These are phyloP conservation scores for Colletotrichum simmondsii DNA, from an alignment of 2,329 filamentous ascomycete genomes.

Conservation along the genomic window DNA sequence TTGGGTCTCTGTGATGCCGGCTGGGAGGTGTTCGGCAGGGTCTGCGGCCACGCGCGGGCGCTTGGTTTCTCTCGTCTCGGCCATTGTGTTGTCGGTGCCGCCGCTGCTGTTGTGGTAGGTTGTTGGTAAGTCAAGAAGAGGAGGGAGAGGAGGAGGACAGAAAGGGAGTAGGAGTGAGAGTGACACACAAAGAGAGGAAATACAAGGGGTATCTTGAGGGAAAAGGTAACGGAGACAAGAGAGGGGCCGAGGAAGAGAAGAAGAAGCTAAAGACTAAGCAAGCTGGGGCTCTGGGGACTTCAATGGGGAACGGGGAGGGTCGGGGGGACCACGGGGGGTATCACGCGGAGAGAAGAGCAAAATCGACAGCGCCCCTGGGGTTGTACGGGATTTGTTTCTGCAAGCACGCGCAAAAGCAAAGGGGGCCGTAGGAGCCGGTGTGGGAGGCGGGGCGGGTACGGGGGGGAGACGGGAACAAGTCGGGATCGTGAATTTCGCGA, in stretches of 20 bases:
- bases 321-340: slow-evolving; percentile 9
- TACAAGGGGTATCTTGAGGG: neutral
- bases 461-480: slow-evolving; percentile 9
- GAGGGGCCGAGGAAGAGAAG: neutral
- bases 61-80: slow-evolving; percentile 29
- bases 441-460: slow-evolving; percentile 4
- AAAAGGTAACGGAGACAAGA: neutral
- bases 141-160: too few species aligned
- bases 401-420: neutral
- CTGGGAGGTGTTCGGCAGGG: slow-evolving; percentile 40
- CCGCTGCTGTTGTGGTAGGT: neutral
- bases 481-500: slow-evolving; percentile 8
- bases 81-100: slow-evolving; percentile 11
- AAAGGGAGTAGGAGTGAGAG: neutral
- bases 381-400: neutral
- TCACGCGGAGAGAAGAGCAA: slow-evolving; percentile 13
- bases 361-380: neutral
- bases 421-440: neutral
- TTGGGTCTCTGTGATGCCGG: slow-evolving; percentile 44
- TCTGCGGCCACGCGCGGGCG: slow-evolving; percentile 25
- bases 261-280: neutral
- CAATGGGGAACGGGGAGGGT: neutral
- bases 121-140: slow-evolving; percentile 2
- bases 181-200: neutral
- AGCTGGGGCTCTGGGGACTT: neutral